Conservation (phyloP, 345 rosid genomes). For the Aethionema arabicum region DNA sequence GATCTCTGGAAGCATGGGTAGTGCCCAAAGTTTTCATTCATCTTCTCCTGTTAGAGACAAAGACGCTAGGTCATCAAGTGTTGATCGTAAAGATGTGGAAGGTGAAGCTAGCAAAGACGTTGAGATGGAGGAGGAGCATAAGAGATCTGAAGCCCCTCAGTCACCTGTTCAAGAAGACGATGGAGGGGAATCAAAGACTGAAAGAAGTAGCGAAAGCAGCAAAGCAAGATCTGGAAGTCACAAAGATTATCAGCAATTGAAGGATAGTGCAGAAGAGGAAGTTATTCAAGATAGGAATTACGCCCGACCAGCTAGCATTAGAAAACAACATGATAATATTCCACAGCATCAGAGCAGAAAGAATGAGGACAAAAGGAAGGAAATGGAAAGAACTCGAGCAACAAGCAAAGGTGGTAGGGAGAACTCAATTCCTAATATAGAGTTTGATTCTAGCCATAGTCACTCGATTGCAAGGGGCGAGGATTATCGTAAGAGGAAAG, state of each 20-base stretch:
- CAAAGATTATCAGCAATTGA: conserved; percentile 67
- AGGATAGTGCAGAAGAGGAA: conserved; percentile 77
- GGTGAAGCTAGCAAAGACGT: conserved; percentile 52
- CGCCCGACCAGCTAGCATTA: conserved; percentile 42
- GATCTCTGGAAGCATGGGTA: conserved; percentile 61
- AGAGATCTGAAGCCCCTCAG: conserved; percentile 46
- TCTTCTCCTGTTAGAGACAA: conserved; percentile 46
- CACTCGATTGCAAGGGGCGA: conserved; percentile 52
- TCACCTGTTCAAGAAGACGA: conserved; percentile 58
- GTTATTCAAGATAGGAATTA: conserved; percentile 63
- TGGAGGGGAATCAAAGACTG: conserved; percentile 70
- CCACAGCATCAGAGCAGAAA: conserved; percentile 56
- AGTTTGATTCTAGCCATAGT: conserved; percentile 49
- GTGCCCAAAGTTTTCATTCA: conserved; percentile 41
- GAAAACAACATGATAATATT: conserved; percentile 53
- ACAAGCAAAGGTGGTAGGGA: conserved; percentile 54
- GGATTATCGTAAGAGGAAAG: conserved; percentile 67
- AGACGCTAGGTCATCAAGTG: conserved; percentile 53
- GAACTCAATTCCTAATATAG: conserved; percentile 55
- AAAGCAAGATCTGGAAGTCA: conserved; percentile 88
- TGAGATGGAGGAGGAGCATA: conserved; percentile 51
- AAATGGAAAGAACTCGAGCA: conserved; percentile 53
- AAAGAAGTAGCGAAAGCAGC: conserved; percentile 88
- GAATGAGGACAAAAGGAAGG: conserved; percentile 59
- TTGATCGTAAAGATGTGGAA: conserved; percentile 54